phyloP scores from a whole-genome alignment of 140 eudicot genomes.

The Cichorium intybus region DNA sequence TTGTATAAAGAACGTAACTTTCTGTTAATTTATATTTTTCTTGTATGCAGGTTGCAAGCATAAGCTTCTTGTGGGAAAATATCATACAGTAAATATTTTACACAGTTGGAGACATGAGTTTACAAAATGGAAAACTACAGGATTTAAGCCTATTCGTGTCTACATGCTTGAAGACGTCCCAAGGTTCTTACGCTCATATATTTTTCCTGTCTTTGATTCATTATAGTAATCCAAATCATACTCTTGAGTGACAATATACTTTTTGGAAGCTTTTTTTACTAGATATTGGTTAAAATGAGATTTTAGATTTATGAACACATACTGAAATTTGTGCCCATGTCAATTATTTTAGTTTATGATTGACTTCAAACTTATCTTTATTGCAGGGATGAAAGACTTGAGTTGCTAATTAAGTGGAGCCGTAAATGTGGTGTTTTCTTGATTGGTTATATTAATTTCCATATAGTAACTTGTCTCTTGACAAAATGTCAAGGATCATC shows the following conservation, averaged over 20 bases:
- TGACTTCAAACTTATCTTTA: constrained; percentile 4
- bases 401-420: constrained; percentile 76
- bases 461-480: constrained; percentile 81
- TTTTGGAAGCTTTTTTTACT: too few relatives aligned
- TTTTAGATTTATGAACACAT: too few relatives aligned
- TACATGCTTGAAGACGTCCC: constrained; percentile 90
- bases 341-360: background rate
- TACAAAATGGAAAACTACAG: constrained; percentile 79
- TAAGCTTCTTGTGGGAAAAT: constrained; percentile 96
- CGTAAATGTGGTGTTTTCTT: constrained; percentile 82
- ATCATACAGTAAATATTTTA: constrained; percentile 87
- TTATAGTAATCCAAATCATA: background rate
- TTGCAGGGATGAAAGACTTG: constrained; percentile 79
- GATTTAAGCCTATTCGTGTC: constrained; percentile 72
- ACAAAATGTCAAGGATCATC: constrained; percentile 73
- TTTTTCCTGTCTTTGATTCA: background rate
- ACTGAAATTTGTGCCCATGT: background rate
- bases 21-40: background rate
- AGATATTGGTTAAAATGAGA: background rate
- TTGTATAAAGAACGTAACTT: background rate
- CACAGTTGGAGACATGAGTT: constrained; percentile 96
- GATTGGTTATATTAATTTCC: constrained; percentile 77
- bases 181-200: constrained; percentile 44
- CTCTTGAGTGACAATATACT: too few relatives aligned
- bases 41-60: constrained; percentile 70